A percentile compares a stretch with the other conserved stretches of the same genome.
phyloP scores from a whole-genome alignment of 1,284 basidiomycete species.

The Pseudozyma sp. region DNA sequence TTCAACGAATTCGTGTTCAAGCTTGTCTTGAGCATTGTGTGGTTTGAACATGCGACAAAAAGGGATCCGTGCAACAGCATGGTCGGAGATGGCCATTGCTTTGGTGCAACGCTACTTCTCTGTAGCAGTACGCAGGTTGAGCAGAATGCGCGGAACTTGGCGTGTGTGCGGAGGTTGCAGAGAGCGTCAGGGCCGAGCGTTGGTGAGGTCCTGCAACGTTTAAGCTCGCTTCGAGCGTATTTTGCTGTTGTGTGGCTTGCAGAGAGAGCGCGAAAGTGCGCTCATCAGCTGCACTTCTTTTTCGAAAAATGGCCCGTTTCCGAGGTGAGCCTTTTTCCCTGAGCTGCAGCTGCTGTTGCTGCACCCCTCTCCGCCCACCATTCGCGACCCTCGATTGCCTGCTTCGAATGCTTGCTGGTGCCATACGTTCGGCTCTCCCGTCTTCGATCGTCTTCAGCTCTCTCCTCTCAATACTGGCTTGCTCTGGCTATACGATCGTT shows the following conservation, averaged over 20 bases:
- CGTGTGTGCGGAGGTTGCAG: constrained; percentile 2
- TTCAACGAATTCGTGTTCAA: too few species aligned
- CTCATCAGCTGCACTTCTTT: neutral
- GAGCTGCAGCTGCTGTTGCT: constrained; percentile 1
- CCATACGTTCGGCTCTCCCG: constrained; percentile 1
- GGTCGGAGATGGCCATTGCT: too few species aligned
- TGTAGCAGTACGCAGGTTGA: too few species aligned
- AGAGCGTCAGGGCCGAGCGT: constrained; percentile 1
- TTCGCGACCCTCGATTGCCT: constrained; percentile 2
- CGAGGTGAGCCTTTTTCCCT: constrained; percentile 1
- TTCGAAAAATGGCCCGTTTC: neutral
- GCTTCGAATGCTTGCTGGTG: neutral
- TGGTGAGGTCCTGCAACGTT: too few species aligned
- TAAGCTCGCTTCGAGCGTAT: constrained; percentile 7
- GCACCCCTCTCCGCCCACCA: constrained; percentile 5
- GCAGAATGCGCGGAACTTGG: neutral
- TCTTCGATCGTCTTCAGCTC: neutral
- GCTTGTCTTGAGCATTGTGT: too few species aligned
- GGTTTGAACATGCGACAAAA: too few species aligned
- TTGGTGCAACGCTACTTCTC: too few species aligned
- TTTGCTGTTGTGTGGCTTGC: constrained; percentile 10
- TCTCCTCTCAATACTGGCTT: too few species aligned
- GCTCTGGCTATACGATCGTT: neutral
- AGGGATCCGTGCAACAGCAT: too few species aligned
- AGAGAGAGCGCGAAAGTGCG: neutral